Conservation (phyloP, 257 asterid species). For the Forsythia suspensa region DNA sequence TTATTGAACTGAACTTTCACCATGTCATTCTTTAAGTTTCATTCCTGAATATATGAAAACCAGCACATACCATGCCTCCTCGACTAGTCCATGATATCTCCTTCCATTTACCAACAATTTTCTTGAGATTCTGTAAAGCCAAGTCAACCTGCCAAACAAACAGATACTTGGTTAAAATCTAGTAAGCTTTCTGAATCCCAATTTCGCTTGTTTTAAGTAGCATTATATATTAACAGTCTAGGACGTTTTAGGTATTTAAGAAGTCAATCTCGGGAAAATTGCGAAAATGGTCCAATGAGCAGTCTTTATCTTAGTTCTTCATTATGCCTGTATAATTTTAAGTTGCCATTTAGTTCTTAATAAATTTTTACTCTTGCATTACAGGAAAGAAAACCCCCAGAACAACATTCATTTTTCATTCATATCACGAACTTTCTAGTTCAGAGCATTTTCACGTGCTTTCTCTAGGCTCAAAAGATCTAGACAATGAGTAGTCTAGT, state of each 20-base stretch:
- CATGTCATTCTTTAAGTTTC: background rate
- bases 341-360: too few species aligned
- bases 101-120: slow-evolving; percentile 49
- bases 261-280: background rate
- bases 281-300: background rate
- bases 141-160: slow-evolving; percentile 51
- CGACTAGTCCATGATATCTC: slow-evolving; percentile 62
- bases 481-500: background rate
- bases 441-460: background rate
- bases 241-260: background rate
- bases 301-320: background rate
- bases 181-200: background rate
- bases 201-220: background rate
- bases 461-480: background rate
- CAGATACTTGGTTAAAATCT: background rate
- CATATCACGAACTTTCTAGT: background rate
- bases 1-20: background rate
- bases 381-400: background rate
- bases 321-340: too few species aligned
- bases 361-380: background rate
- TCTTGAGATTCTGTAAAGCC: slow-evolving; percentile 51
- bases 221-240: background rate
- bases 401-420: too few species aligned
- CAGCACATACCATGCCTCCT: slow-evolving; percentile 58
- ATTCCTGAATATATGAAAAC: slow-evolving; percentile 22